A percentile compares a stretch with the other conserved stretches of the same genome.
These are phyloP conservation scores for Penicillium macrosclerotiorum DNA, from an alignment of 495 filamentous ascomycete species.

Conservation along the genomic window DNA sequence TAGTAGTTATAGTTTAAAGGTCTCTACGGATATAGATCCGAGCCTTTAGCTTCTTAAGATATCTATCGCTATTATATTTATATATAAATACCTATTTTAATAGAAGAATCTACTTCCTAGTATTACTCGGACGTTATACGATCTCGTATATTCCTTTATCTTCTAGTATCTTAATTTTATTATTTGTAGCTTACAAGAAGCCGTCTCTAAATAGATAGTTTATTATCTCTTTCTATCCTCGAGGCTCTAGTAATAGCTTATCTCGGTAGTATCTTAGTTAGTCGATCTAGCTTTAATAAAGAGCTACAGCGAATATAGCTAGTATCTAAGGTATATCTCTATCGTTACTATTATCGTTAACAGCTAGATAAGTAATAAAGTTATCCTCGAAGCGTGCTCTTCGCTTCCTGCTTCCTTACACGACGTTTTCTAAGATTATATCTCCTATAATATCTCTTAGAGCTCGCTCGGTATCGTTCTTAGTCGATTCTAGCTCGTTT, in stretches of 20 bases:
- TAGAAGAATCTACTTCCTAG: constrained; percentile 7
- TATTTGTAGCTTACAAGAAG: not conserved
- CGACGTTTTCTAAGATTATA: too few species aligned
- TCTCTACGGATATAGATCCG: constrained; percentile 17
- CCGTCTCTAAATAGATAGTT: not conserved
- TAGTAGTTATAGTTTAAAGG: not conserved
- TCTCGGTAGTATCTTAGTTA: too few species aligned
- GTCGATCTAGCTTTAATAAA: too few species aligned
- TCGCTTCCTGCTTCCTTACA: too few species aligned
- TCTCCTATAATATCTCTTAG: too few species aligned
- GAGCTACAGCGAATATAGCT: too few species aligned
- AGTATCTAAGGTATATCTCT: too few species aligned
- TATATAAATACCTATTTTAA: constrained; percentile 15
- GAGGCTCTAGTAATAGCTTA: not conserved
- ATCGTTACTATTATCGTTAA: too few species aligned
- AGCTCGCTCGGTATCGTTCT: too few species aligned
- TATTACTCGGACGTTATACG: not conserved
- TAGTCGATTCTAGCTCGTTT: too few species aligned
- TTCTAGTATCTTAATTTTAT: not conserved
- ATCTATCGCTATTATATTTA: constrained; percentile 14
- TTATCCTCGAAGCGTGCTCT: too few species aligned
- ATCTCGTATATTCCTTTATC: not conserved
- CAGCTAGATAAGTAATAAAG: too few species aligned
- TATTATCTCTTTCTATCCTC: not conserved
- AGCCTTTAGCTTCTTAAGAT: constrained; percentile 11